phyloP scores from a whole-genome alignment of 176 grass and related monocot genomes.

The Musa itinerans region DNA sequence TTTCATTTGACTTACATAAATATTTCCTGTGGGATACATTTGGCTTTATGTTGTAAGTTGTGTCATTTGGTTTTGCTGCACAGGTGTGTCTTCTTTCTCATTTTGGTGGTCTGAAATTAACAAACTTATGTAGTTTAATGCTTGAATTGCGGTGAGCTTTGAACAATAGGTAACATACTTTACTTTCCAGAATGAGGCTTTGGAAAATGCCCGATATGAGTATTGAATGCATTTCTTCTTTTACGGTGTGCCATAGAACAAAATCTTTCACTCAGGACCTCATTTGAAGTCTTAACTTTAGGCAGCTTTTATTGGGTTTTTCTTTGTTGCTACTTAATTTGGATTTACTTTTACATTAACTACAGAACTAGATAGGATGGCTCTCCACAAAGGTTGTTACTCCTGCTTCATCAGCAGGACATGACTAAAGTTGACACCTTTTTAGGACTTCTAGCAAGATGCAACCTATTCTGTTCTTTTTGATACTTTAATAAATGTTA shows the following conservation, averaged over 20 bases:
- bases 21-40: too few species aligned
- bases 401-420: neutral
- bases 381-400: neutral
- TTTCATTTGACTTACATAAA: too few species aligned
- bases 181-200: neutral
- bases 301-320: neutral
- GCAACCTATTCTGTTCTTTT: neutral
- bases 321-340: neutral
- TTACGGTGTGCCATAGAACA: neutral
- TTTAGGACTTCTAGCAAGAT: neutral
- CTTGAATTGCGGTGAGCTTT: too few species aligned
- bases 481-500: neutral
- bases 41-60: too few species aligned
- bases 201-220: neutral
- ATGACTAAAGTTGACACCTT: neutral
- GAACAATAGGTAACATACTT: neutral
- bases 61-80: too few species aligned
- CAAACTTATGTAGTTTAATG: too few species aligned
- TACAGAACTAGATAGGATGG: neutral
- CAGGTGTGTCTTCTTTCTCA: too few species aligned
- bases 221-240: neutral
- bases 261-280: neutral
- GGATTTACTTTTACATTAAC: neutral
- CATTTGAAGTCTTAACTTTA: too few species aligned
- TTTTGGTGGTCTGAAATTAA: too few species aligned